A percentile compares a stretch with the other conserved stretches of the same genome.
Evolutionary conservation across 768 basidiomycete species (phyloP).

Genomic region (Melanogaster broomeanus): DNA sequence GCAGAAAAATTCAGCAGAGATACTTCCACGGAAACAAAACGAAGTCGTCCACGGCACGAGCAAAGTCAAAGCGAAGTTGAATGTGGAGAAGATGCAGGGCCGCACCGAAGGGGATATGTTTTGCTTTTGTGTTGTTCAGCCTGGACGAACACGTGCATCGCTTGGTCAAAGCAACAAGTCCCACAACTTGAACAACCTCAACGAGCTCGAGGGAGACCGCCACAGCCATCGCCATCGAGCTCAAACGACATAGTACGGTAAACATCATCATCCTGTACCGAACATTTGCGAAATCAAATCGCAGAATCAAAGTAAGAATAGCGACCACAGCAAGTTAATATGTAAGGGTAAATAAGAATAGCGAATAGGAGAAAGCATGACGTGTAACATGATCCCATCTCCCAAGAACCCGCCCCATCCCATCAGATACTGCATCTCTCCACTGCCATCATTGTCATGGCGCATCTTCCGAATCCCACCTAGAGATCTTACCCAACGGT

Average conservation of each 20-base stretch:
- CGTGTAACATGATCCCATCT: not conserved
- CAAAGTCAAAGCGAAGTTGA: not conserved
- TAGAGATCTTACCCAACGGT: constrained; percentile 68
- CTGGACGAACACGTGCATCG: no score
- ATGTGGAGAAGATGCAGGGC: constrained; percentile 3
- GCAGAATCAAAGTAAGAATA: no score
- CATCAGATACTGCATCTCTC: not conserved
- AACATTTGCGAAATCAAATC: no score
- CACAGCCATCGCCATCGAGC: no score
- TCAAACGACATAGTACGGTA: no score
- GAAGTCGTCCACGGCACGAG: not conserved
- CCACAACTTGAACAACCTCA: no score
- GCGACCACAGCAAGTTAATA: not conserved
- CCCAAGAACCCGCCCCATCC: not conserved
- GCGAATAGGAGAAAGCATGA: not conserved
- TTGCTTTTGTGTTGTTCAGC: no score
- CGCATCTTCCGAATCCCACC: constrained; percentile 75
- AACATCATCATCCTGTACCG: no score
- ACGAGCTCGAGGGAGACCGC: no score
- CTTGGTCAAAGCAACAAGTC: no score
- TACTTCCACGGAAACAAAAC: constrained; percentile 9
- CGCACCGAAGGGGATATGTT: not conserved
- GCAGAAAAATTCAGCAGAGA: constrained; percentile 1
- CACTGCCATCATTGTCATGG: constrained; percentile 11
- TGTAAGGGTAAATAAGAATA: not conserved